Conservation (phyloP, 2,329 filamentous ascomycete species). For the Botrytis byssoidea region DNA sequence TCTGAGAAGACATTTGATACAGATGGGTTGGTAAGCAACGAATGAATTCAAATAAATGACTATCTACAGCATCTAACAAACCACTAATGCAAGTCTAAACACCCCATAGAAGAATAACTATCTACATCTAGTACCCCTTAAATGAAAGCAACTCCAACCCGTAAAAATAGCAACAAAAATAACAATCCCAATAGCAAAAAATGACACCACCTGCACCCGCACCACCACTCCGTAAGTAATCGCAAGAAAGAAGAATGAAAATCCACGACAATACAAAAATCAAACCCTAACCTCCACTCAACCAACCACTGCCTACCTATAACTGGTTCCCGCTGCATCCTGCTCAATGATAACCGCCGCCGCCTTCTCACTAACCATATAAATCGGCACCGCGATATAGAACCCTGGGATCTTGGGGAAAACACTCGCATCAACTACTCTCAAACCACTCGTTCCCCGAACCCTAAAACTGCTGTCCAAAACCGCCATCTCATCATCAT, state of each 20-base stretch:
- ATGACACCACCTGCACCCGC: neutral
- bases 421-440: constrained; percentile 59
- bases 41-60: neutral
- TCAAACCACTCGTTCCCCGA: constrained; percentile 42
- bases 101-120: neutral
- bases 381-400: constrained; percentile 51
- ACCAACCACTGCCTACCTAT: neutral
- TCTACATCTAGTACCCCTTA: neutral
- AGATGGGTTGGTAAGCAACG: neutral
- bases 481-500: constrained; percentile 50
- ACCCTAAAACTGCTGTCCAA: constrained; percentile 42
- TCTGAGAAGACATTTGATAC: neutral
- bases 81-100: neutral
- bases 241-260: neutral
- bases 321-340: neutral
- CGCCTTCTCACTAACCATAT: constrained; percentile 60
- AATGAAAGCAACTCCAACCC: neutral
- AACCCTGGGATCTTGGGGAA: constrained; percentile 53
- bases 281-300: neutral
- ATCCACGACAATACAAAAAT: neutral
- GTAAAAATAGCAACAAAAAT: neutral
- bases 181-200: neutral
- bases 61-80: neutral
- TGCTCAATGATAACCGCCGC: constrained; percentile 23
- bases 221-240: neutral